Base-by-base conservation (phyloP, 305 asterid genomes). In the Fraxinus dipetala region DNA sequence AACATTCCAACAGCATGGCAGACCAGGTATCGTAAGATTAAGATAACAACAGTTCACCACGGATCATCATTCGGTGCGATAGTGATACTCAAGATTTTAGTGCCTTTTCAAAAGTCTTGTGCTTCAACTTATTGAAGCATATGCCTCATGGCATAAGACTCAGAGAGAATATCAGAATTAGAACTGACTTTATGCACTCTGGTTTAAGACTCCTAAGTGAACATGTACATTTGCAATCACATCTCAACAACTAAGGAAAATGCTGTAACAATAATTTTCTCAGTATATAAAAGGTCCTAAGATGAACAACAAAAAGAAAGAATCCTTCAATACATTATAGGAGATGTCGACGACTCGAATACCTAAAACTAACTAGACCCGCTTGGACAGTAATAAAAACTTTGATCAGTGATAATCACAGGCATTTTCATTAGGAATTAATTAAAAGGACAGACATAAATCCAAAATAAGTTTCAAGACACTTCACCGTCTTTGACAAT, bases 401-500 rank as follows among this genome's bases (percentile, higher is more conserved):
- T 10, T 10, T 63, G 13, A 30, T 3, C 34, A 63, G 72, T 10
- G 35, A 63, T 63, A 63, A 24, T 13, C 56, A 45, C 13, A 45
- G 5, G 56, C 6, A 13, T 45, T 45, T 13, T 45, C 56, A 11
- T 43, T 11, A 43, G 54, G 54, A 43, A 43, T 43, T 43, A 43
- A 43, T 43, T 43, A 43, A 43, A 45, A 45, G 56, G 56, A 1
- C 18, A 45, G 56, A 40, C 51, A 40, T 9, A 38, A 40, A 40
- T 63, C 26, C 26, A 56, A 24, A 14, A 30, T 7, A 28, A 32
- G 4, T 48, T 7, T n/a, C 31, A 36, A 40, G 75, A 75, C 26
- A 79, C 79, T 81, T 77, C 78, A 89, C 92, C 75, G 77, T 48
- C 28, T 36, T 75, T 2, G 88, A 74, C 30, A 74, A 30, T 61